A percentile compares a stretch with the other conserved stretches of the same genome.
Evolutionary conservation across 768 basidiomycete species (phyloP).

Genomic region (Leccinum olivaceopallidum): DNA sequence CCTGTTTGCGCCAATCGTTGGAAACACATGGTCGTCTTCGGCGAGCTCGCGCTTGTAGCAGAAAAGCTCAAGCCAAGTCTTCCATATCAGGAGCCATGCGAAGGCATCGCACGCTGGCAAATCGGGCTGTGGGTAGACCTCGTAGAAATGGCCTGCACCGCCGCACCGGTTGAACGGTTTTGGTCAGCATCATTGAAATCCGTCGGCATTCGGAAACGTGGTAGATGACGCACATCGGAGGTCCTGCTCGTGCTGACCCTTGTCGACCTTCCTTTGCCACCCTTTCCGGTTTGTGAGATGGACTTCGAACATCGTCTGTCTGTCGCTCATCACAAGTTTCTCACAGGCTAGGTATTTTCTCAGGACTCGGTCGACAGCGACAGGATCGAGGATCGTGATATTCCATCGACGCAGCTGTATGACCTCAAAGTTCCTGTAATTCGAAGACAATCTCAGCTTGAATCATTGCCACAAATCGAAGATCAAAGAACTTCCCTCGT

Average conservation of each 20-base stretch:
- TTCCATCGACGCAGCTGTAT: slow-evolving; percentile 26
- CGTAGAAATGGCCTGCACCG: slow-evolving; percentile 29
- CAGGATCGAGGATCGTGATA: slow-evolving; percentile 8
- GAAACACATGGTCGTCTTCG: slow-evolving; percentile 36
- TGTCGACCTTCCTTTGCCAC: slow-evolving; percentile 27
- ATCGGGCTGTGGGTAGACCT: slow-evolving; percentile 37
- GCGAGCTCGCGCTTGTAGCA: slow-evolving; percentile 14
- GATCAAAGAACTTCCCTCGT: not conserved
- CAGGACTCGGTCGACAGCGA: not conserved
- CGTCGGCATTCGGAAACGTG: too few relatives aligned
- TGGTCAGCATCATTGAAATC: not conserved
- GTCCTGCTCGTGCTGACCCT: slow-evolving; percentile 22
- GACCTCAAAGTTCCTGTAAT: slow-evolving; percentile 33
- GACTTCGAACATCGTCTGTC: slow-evolving; percentile 20
- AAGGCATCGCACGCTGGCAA: slow-evolving; percentile 32
- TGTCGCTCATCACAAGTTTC: slow-evolving; percentile 8
- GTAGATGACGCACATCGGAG: slow-evolving; percentile 12
- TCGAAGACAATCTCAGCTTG: not conserved
- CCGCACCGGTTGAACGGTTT: too few relatives aligned
- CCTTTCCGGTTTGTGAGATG: slow-evolving; percentile 24
- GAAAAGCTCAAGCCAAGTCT: slow-evolving; percentile 6
- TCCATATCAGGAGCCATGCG: slow-evolving; percentile 27
- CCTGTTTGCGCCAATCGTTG: slow-evolving; percentile 13
- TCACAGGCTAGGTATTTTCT: slow-evolving; percentile 5
- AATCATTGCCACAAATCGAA: not conserved